Percentiles rank a stretch among this genome's conserved stretches.
Conservation (phyloP, 2,329 filamentous ascomycete genomes). For the Fusarium udum region DNA sequence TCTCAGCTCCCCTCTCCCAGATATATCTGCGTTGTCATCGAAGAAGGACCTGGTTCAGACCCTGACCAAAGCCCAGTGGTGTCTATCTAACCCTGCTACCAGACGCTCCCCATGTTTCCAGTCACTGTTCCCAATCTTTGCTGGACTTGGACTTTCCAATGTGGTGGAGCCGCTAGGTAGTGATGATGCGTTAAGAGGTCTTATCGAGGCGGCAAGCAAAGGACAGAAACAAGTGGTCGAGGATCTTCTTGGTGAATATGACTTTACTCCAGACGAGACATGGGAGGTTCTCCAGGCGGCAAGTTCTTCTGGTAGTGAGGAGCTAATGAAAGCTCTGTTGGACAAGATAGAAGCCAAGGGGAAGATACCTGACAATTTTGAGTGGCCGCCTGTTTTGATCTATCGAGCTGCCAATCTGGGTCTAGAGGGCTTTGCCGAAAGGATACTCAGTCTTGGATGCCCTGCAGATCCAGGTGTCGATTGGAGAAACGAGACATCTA, state of each 20-base stretch:
- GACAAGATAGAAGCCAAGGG: not conserved
- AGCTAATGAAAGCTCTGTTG: not conserved
- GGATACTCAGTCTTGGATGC: not conserved
- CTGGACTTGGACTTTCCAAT: not conserved
- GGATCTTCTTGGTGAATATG: not conserved
- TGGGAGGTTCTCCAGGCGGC: not conserved
- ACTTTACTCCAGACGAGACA: not conserved
- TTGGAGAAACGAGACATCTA: not conserved
- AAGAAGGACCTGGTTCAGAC: not conserved
- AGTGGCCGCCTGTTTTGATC: conserved; percentile 1
- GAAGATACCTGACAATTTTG: rapidly evolving
- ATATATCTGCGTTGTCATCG: not conserved
- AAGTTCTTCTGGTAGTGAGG: not conserved
- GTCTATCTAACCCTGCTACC: not conserved
- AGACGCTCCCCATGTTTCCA: not conserved
- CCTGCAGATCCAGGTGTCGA: not conserved
- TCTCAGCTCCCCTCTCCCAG: not conserved
- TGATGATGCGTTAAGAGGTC: not conserved
- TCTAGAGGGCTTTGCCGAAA: not conserved
- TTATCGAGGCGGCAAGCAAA: not conserved
- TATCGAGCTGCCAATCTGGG: not conserved
- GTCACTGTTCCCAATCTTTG: not conserved
- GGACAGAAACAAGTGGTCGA: not conserved
- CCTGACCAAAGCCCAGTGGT: not conserved
- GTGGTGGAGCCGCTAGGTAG: not conserved